A percentile compares a stretch with the other conserved stretches of the same genome.
These are phyloP conservation scores for Tephrocybe rancida DNA, from an alignment of 768 basidiomycete species.

Conservation along the genomic window DNA sequence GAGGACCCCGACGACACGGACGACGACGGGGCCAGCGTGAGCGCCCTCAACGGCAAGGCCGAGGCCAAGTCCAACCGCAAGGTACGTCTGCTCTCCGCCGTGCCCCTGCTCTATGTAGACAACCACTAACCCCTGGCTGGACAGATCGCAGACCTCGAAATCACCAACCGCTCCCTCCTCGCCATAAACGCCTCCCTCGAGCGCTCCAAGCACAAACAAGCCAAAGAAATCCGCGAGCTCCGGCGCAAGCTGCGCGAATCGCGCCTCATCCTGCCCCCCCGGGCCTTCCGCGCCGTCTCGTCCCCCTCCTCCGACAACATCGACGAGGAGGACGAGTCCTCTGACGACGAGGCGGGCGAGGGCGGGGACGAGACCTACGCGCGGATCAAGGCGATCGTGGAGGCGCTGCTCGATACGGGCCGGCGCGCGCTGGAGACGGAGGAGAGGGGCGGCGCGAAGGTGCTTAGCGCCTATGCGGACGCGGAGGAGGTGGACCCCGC, in stretches of 20 bases:
- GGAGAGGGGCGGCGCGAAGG: slow-evolving; percentile 63
- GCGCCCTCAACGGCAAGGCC: slow-evolving; percentile 60
- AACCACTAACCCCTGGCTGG: slow-evolving; percentile 1
- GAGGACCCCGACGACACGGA: slow-evolving; percentile 36
- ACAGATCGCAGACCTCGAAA: slow-evolving; percentile 95
- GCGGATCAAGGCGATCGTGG: slow-evolving; percentile 66
- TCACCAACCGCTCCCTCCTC: slow-evolving; percentile 84
- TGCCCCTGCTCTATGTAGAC: not conserved
- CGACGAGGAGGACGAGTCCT: slow-evolving; percentile 42
- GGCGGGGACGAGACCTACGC: slow-evolving; percentile 60
- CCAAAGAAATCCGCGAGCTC: slow-evolving; percentile 84
- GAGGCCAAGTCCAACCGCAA: slow-evolving; percentile 88
- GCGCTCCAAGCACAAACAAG: slow-evolving; percentile 75
- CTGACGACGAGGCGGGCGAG: slow-evolving; percentile 47
- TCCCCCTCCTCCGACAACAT: slow-evolving; percentile 47
- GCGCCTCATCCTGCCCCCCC: slow-evolving; percentile 75
- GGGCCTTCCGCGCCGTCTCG: slow-evolving; percentile 55
- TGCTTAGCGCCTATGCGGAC: slow-evolving; percentile 51
- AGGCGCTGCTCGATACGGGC: slow-evolving; percentile 59
- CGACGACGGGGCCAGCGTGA: slow-evolving; percentile 28
- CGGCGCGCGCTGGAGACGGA: slow-evolving; percentile 62
- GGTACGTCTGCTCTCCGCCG: slow-evolving; percentile 38
- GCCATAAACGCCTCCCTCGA: slow-evolving; percentile 86
- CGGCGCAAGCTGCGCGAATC: slow-evolving; percentile 83
- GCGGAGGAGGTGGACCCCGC: slow-evolving; percentile 28